Evolutionary conservation across 202 grass and related monocot species (phyloP).

Genomic region (Cymbopogon flexuosus): DNA sequence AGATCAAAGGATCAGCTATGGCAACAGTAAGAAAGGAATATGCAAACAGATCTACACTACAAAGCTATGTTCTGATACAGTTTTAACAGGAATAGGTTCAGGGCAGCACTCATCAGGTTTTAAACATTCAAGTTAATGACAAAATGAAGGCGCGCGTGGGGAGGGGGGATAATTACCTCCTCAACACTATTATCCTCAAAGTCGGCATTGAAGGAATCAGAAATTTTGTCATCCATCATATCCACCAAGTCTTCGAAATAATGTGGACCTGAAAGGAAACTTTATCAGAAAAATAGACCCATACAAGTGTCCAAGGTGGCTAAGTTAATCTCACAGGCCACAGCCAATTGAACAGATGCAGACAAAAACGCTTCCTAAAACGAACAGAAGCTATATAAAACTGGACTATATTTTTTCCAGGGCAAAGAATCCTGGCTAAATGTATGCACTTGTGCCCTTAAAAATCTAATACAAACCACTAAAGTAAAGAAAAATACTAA

Average conservation of each 20-base stretch:
- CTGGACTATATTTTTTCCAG: neutral
- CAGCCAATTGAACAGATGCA: neutral
- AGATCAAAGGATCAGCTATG: neutral
- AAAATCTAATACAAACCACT: neutral
- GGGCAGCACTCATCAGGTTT: neutral
- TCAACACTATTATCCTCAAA: constrained; percentile 73
- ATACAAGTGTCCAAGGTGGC: neutral
- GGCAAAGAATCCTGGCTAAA: neutral
- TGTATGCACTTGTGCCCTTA: neutral
- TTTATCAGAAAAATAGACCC: neutral
- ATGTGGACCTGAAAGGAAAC: constrained; percentile 44
- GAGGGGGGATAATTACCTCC: constrained; percentile 42
- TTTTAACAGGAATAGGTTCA: neutral
- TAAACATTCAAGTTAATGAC: neutral
- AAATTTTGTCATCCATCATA: constrained; percentile 49
- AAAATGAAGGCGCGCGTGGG: neutral
- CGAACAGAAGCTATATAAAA: neutral
- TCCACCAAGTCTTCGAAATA: constrained; percentile 76
- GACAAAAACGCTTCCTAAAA: neutral
- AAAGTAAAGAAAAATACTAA: neutral
- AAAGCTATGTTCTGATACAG: neutral
- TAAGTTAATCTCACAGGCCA: neutral
- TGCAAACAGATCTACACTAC: neutral
- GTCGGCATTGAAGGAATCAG: constrained; percentile 50
- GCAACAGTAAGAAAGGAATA: neutral